phyloP scores from a whole-genome alignment of 768 basidiomycete species.

The Podaxis pistillaris region DNA sequence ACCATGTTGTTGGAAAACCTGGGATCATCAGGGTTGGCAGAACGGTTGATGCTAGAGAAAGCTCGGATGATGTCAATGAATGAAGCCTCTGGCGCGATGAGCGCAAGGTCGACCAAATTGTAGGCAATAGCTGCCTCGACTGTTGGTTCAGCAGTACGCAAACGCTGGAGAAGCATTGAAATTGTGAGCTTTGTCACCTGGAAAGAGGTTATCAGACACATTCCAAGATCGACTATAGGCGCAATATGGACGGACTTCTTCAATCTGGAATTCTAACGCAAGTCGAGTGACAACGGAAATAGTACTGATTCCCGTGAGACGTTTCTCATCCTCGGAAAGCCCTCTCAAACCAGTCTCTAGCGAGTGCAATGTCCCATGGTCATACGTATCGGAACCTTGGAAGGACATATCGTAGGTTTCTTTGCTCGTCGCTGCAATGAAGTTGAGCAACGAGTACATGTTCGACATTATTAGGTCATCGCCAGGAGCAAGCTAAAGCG shows the following conservation, averaged over 20 bases:
- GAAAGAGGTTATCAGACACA: neutral
- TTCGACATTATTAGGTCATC: constrained; percentile 92
- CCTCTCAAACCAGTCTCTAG: constrained; percentile 64
- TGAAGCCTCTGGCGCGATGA: constrained; percentile 70
- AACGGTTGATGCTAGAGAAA: constrained; percentile 82
- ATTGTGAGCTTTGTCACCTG: constrained; percentile 85
- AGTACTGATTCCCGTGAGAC: constrained; percentile 83
- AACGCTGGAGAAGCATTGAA: constrained; percentile 88
- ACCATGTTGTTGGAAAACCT: constrained; percentile 90
- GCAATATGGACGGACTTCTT: constrained; percentile 55
- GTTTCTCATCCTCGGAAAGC: constrained; percentile 80
- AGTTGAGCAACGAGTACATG: constrained; percentile 95
- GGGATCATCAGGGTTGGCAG: constrained; percentile 86
- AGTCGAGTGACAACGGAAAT: constrained; percentile 89
- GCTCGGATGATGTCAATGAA: constrained; percentile 83
- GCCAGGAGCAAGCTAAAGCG: constrained; percentile 71
- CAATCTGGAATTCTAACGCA: constrained; percentile 81
- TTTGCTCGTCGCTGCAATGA: constrained; percentile 82
- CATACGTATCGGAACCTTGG: constrained; percentile 40
- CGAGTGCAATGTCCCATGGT: constrained; percentile 52
- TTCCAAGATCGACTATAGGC: neutral
- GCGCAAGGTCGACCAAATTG: constrained; percentile 87
- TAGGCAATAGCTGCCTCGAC: constrained; percentile 91
- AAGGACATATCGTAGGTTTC: constrained; percentile 58
- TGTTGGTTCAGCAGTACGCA: constrained; percentile 80